Percentiles rank a stretch among this genome's conserved stretches.
phyloP scores from a whole-genome alignment of 2,329 filamentous ascomycete genomes.

The Aspergillus glaucus region DNA sequence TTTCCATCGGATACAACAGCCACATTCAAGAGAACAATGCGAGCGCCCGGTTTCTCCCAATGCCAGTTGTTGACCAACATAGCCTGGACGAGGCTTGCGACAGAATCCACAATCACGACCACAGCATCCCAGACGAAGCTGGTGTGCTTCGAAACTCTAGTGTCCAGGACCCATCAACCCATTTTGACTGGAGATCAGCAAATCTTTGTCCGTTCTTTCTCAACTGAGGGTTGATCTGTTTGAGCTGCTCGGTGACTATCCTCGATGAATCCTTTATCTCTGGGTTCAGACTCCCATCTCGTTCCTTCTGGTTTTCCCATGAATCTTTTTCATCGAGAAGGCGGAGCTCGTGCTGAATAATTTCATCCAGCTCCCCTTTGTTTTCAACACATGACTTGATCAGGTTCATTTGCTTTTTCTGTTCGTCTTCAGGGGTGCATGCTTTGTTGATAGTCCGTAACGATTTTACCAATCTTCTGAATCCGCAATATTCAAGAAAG shows the following conservation, averaged over 20 bases:
- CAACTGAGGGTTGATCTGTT: neutral
- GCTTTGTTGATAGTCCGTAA: no score
- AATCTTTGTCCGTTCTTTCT: neutral
- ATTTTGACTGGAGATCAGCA: neutral
- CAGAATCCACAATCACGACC: neutral
- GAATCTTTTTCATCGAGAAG: neutral
- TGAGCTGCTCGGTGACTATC: no score
- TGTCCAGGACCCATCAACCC: neutral
- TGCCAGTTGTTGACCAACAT: neutral
- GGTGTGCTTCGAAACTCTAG: neutral
- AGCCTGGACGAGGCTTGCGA: neutral
- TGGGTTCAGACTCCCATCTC: neutral
- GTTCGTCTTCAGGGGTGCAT: no score
- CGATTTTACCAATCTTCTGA: no score
- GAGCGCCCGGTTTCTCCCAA: neutral
- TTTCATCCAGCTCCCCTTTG: neutral
- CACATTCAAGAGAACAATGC: neutral
- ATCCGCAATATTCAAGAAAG: no score
- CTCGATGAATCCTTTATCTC: neutral
- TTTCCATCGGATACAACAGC: neutral
- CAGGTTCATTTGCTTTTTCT: no score
- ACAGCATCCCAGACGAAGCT: neutral
- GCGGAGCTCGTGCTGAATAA: neutral
- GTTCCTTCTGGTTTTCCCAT: neutral
- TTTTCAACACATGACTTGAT: no score